A percentile compares a stretch with the other conserved stretches of the same genome.
Conservation (phyloP, 192 early-diverging fungal species). For the Spinellus fusiger region DNA sequence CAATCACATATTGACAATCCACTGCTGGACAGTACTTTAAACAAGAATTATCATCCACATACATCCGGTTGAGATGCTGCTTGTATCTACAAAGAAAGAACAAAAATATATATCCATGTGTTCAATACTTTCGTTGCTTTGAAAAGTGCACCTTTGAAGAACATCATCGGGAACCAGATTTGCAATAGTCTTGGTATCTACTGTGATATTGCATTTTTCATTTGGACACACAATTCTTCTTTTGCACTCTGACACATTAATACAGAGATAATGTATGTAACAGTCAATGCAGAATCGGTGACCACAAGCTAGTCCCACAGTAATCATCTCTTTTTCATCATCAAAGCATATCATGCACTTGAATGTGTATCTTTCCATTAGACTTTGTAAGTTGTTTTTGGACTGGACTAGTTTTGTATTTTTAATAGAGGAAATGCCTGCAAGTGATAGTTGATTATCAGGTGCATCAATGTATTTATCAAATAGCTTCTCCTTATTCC, state of each 20-base stretch:
- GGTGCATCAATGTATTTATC: slow-evolving; percentile 73
- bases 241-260: slow-evolving; percentile 91
- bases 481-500: slow-evolving; percentile 86
- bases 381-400: slow-evolving; percentile 22
- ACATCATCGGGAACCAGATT: slow-evolving; percentile 52
- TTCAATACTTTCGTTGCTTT: too few species aligned
- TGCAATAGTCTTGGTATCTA: slow-evolving; percentile 79
- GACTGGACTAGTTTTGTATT: neutral
- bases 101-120: too few species aligned
- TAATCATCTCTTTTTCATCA: slow-evolving; percentile 51
- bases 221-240: slow-evolving; percentile 82
- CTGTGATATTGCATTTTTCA: slow-evolving; percentile 70
- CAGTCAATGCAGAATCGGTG: slow-evolving; percentile 89
- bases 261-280: slow-evolving; percentile 75
- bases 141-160: slow-evolving; percentile 64
- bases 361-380: slow-evolving; percentile 37
- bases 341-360: slow-evolving; percentile 90
- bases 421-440: slow-evolving; percentile 46
- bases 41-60: slow-evolving; percentile 85
- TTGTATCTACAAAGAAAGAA: slow-evolving; percentile 55
- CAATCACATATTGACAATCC: slow-evolving; percentile 90
- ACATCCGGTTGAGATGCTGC: slow-evolving; percentile 75
- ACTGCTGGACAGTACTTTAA: slow-evolving; percentile 95
- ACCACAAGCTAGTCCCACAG: slow-evolving; percentile 75
- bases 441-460: slow-evolving; percentile 46